These are phyloP conservation scores for Lodderomyces elongisporus DNA, from an alignment of 1,139 yeast genomes.

Conservation along the genomic window DNA sequence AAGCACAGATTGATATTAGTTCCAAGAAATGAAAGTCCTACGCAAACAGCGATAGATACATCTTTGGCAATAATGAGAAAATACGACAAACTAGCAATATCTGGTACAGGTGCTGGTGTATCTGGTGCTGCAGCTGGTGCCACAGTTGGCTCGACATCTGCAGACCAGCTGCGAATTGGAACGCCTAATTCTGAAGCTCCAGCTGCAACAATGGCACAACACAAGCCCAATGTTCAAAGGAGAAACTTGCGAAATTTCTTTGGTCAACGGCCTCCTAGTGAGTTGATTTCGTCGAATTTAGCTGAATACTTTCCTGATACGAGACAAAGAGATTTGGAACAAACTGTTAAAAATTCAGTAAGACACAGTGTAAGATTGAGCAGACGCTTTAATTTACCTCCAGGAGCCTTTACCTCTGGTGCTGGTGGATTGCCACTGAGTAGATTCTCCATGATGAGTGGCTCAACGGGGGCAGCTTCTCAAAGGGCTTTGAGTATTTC, in stretches of 20 bases:
- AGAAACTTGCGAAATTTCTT: slow-evolving; percentile 52
- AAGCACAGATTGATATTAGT: slow-evolving; percentile 72
- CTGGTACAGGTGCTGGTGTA: no score
- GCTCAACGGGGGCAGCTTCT: slow-evolving; percentile 16
- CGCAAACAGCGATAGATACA: slow-evolving; percentile 57
- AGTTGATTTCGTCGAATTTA: slow-evolving; percentile 81
- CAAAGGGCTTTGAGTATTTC: slow-evolving; percentile 20
- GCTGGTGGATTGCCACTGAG: slow-evolving; percentile 12
- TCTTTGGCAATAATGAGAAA: slow-evolving; percentile 43
- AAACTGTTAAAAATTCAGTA: slow-evolving; percentile 80
- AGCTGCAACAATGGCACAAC: background rate
- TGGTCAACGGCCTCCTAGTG: slow-evolving; percentile 93
- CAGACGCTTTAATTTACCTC: slow-evolving; percentile 29
- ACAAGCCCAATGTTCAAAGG: slow-evolving; percentile 7
- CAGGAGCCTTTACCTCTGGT: slow-evolving; percentile 15
- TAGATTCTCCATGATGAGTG: slow-evolving; percentile 22
- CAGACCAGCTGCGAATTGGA: background rate
- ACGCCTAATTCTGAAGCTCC: slow-evolving; percentile 5
- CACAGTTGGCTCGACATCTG: background rate
- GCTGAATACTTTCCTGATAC: slow-evolving; percentile 92
- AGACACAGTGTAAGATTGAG: slow-evolving; percentile 66
- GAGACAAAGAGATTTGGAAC: slow-evolving; percentile 63
- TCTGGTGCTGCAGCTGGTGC: background rate
- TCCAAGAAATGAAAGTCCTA: slow-evolving; percentile 58
- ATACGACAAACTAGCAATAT: slow-evolving; percentile 22